A percentile compares a stretch with the other conserved stretches of the same genome.
These are phyloP conservation scores for Candida gigantensis DNA, from an alignment of 1,139 yeast species.

Conservation along the genomic window DNA sequence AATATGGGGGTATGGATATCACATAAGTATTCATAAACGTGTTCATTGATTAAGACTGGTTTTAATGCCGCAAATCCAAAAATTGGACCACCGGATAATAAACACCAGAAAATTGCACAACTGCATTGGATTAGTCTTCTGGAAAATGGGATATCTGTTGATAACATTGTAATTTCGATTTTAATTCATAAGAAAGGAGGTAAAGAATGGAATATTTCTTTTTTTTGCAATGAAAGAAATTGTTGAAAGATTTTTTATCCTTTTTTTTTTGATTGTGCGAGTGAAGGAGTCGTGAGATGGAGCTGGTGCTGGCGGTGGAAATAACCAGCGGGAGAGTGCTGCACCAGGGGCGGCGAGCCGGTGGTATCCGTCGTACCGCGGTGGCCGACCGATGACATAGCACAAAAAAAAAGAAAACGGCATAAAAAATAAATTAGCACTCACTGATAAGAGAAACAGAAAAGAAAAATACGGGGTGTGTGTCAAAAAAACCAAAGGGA, in stretches of 20 bases:
- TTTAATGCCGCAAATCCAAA: conserved; percentile 53
- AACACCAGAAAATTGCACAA: conserved; percentile 47
- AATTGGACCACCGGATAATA: conserved; percentile 48
- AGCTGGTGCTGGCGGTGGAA: too few relatives aligned
- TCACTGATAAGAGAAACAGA: too few relatives aligned
- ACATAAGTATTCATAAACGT: conserved; percentile 41
- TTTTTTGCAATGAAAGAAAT: neutral
- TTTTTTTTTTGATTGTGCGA: neutral
- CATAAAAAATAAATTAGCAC: too few relatives aligned
- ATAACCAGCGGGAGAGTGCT: too few relatives aligned
- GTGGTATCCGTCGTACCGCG: too few relatives aligned
- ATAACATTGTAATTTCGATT: conserved; percentile 6
- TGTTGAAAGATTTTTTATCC: neutral
- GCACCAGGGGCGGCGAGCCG: too few relatives aligned
- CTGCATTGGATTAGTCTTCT: conserved; percentile 27
- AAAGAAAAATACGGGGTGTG: too few relatives aligned
- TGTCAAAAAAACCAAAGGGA: too few relatives aligned
- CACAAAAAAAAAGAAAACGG: too few relatives aligned
- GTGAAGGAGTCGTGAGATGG: too few relatives aligned
- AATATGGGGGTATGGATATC: conserved; percentile 15
- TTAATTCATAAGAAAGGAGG: neutral
- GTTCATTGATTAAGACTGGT: conserved; percentile 41
- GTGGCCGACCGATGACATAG: too few relatives aligned
- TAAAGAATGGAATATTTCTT: too few relatives aligned
- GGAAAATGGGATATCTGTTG: conserved; percentile 11